phyloP scores from a whole-genome alignment of 148 eudicot genomes.

The Rhododendron ferrugineum region DNA sequence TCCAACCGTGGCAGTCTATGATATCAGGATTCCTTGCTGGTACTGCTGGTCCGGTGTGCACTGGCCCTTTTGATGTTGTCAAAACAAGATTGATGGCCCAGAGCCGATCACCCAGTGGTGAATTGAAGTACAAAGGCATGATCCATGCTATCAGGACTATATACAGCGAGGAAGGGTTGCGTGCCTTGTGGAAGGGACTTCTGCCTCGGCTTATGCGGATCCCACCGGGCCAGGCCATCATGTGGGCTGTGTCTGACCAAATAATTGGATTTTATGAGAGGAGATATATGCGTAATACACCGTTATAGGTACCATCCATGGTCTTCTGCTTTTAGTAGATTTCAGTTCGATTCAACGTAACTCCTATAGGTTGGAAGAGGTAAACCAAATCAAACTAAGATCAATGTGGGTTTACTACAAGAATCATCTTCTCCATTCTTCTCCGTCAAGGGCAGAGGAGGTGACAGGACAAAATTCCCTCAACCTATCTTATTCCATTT shows the following conservation, averaged over 20 bases:
- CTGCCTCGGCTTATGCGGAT: slow-evolving; percentile 93
- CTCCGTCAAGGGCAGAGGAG: not conserved
- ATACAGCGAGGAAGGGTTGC: slow-evolving; percentile 75
- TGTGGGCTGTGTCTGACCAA: slow-evolving; percentile 98
- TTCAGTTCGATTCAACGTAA: not conserved
- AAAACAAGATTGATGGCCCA: slow-evolving; percentile 97
- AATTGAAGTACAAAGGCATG: slow-evolving; percentile 80
- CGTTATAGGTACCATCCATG: slow-evolving; percentile 21
- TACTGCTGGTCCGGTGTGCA: slow-evolving; percentile 89
- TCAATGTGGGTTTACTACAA: not conserved
- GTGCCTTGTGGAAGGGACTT: slow-evolving; percentile 84
- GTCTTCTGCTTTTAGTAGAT: not conserved
- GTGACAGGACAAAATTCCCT: not conserved
- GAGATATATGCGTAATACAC: slow-evolving; percentile 36
- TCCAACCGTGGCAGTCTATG: slow-evolving; percentile 95
- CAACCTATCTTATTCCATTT: not conserved
- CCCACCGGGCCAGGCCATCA: slow-evolving; percentile 97
- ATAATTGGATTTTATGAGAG: slow-evolving; percentile 84
- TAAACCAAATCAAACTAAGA: not conserved
- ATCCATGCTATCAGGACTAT: slow-evolving; percentile 73
- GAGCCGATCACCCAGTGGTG: slow-evolving; percentile 48
- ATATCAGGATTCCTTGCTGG: slow-evolving; percentile 94
- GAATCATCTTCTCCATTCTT: not conserved
- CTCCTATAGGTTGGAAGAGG: not conserved
- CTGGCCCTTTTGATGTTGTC: slow-evolving; percentile 95